Conservation (phyloP, 495 filamentous ascomycete species). For the Talaromyces nanjingensis region DNA sequence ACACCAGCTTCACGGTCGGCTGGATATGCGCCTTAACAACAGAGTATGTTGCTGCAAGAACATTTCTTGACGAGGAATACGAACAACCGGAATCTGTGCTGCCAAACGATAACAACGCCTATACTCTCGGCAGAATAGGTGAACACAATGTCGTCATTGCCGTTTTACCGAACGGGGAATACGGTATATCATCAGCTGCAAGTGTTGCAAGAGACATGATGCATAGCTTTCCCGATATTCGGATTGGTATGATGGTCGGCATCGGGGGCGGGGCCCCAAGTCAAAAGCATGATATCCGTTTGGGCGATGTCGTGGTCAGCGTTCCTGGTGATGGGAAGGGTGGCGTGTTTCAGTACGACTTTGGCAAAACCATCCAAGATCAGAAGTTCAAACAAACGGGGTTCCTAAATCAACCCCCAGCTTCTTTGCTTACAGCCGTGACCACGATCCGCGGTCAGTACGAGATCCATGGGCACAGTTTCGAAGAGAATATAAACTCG, state of each 20-base stretch:
- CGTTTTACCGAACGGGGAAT: constrained; percentile 20
- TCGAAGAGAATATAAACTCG: constrained; percentile 11
- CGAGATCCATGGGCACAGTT: constrained; percentile 9
- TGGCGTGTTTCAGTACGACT: constrained; percentile 11
- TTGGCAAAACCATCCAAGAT: constrained; percentile 6
- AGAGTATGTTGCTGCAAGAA: constrained; percentile 30
- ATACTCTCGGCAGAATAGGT: constrained; percentile 27
- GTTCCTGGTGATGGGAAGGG: neutral
- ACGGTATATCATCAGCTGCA: constrained; percentile 16
- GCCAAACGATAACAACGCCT: constrained; percentile 22
- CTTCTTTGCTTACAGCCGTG: constrained; percentile 9
- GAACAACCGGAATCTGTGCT: neutral
- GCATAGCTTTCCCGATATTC: constrained; percentile 24
- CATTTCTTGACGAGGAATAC: constrained; percentile 31
- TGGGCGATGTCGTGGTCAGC: constrained; percentile 14
- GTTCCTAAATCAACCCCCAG: constrained; percentile 12
- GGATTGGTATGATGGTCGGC: constrained; percentile 27
- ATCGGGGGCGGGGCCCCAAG: constrained; percentile 22
- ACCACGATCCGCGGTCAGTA: constrained; percentile 11
- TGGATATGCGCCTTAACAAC: constrained; percentile 39
- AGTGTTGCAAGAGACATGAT: constrained; percentile 26
- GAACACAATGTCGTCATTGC: constrained; percentile 28
- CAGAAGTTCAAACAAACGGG: neutral
- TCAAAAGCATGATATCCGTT: constrained; percentile 17
- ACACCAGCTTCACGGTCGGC: constrained; percentile 31